Conservation (phyloP, 2,329 filamentous ascomycete species). For the Microcyclospora pomicola region DNA sequence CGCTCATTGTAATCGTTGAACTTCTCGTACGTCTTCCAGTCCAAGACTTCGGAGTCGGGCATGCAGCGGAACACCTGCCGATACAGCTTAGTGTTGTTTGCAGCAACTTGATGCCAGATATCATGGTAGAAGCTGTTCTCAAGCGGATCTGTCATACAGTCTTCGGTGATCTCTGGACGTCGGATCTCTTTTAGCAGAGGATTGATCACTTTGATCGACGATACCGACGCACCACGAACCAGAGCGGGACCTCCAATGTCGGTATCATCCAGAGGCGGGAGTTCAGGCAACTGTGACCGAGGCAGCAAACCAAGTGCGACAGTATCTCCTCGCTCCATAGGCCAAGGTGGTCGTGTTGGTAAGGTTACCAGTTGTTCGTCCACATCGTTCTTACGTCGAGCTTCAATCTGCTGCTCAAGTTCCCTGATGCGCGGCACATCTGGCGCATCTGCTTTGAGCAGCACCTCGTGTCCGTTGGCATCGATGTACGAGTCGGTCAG, state of each 20-base stretch:
- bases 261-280: conserved; percentile 61
- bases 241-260: conserved; percentile 68
- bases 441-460: conserved; percentile 48
- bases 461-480: conserved; percentile 50
- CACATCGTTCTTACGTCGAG: conserved; percentile 21
- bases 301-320: conserved; percentile 54
- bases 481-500: conserved; percentile 41
- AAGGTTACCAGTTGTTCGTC: conserved; percentile 19
- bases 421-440: conserved; percentile 45
- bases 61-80: conserved; percentile 90
- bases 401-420: conserved; percentile 20
- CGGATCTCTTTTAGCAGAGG: conserved; percentile 51
- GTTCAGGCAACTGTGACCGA: conserved; percentile 53
- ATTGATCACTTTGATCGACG: conserved; percentile 29
- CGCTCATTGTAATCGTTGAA: conserved; percentile 63
- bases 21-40: conserved; percentile 86
- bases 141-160: conserved; percentile 90
- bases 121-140: conserved; percentile 71
- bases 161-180: conserved; percentile 61
- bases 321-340: conserved; percentile 41
- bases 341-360: conserved; percentile 20
- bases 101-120: conserved; percentile 73
- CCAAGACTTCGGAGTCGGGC: conserved; percentile 87
- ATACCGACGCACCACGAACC: conserved; percentile 40
- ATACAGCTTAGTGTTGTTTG: conserved; percentile 92